Percentiles rank a stretch among this genome's conserved stretches.
These are phyloP conservation scores for Metschnikowia anglica DNA, from an alignment of 805 yeast species.

Conservation along the genomic window DNA sequence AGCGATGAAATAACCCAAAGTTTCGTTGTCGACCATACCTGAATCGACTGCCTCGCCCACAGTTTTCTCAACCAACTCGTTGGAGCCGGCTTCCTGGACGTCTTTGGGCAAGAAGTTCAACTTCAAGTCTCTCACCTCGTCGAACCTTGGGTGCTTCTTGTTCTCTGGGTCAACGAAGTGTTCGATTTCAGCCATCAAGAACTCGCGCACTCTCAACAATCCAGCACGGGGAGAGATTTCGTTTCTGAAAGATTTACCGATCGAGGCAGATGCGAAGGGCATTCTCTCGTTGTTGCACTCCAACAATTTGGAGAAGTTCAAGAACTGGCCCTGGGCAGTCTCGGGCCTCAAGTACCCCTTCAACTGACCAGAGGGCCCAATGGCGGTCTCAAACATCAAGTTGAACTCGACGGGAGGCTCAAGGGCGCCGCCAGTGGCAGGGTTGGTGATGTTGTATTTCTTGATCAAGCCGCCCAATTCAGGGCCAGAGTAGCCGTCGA, in stretches of 20 bases:
- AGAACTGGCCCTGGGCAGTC: constrained; percentile 99
- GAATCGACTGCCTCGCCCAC: constrained; percentile 88
- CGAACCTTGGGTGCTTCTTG: constrained; percentile 79
- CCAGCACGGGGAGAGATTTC: constrained; percentile 99
- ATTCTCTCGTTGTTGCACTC: constrained; percentile 94
- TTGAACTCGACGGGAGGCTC: constrained; percentile 94
- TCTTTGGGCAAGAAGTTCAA: constrained; percentile 81
- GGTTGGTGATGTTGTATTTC: constrained; percentile 84
- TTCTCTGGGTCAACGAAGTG: constrained; percentile 94
- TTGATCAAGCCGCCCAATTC: constrained; percentile 86
- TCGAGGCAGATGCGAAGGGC: constrained; percentile 99
- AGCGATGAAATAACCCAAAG: constrained; percentile 94
- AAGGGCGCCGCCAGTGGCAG: constrained; percentile 80
- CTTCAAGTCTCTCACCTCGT: constrained; percentile 68
- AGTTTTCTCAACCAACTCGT: constrained; percentile 60
- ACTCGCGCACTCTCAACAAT: constrained; percentile 95
- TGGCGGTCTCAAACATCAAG: constrained; percentile 98
- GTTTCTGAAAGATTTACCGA: constrained; percentile 98
- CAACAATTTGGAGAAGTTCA: constrained; percentile 88
- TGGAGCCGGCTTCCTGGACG: constrained; percentile 83
- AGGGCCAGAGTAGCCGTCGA: constrained; percentile 93
- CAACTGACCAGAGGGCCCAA: constrained; percentile 96
- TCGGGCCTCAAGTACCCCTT: constrained; percentile 97
- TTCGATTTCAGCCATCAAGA: constrained; percentile 98
- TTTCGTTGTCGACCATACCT: constrained; percentile 93